Conservation (phyloP, 2,329 filamentous ascomycete genomes). For the Cercospora nicotianae region DNA sequence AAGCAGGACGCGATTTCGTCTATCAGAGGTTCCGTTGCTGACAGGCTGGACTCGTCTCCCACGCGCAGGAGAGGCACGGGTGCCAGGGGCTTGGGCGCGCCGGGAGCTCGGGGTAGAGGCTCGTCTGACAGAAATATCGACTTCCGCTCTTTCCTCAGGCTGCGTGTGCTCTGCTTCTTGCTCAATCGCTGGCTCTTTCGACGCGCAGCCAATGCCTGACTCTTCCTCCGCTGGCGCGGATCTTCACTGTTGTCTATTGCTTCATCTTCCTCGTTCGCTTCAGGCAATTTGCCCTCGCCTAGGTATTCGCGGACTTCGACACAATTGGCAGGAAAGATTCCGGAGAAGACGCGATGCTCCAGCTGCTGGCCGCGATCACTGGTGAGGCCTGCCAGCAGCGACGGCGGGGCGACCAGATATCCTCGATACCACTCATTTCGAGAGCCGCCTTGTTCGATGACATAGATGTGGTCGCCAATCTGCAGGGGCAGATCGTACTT, state of each 20-base stretch:
- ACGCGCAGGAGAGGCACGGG: conserved; percentile 97
- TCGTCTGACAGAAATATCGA: conserved; percentile 28
- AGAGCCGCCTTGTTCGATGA: conserved; percentile 87
- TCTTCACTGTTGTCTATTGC: conserved; percentile 24
- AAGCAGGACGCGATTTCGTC: conserved; percentile 97
- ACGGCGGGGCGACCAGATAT: conserved; percentile 92
- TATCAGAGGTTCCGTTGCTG: conserved; percentile 82
- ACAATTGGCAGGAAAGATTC: conserved; percentile 92
- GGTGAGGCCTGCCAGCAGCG: conserved; percentile 85
- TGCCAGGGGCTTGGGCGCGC: conserved; percentile 75
- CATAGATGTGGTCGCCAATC: conserved; percentile 97
- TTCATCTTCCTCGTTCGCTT: conserved; percentile 34
- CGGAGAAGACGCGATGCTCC: conserved; percentile 95
- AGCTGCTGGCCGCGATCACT: conserved; percentile 89
- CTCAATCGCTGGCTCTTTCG: conserved; percentile 36
- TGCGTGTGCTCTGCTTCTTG: conserved; percentile 31
- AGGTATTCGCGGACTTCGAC: conserved; percentile 93
- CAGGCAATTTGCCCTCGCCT: conserved; percentile 55
- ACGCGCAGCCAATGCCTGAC: conserved; percentile 33
- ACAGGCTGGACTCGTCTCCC: conserved; percentile 93
- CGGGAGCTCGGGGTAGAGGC: conserved; percentile 55
- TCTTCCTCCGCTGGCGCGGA: conserved; percentile 30
- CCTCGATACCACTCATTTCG: conserved; percentile 92
- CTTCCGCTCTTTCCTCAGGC: conserved; percentile 28
- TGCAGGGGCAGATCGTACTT: conserved; percentile 93